Base-by-base conservation (phyloP, 2,329 filamentous ascomycete species). In the Cladosporium sp. region DNA sequence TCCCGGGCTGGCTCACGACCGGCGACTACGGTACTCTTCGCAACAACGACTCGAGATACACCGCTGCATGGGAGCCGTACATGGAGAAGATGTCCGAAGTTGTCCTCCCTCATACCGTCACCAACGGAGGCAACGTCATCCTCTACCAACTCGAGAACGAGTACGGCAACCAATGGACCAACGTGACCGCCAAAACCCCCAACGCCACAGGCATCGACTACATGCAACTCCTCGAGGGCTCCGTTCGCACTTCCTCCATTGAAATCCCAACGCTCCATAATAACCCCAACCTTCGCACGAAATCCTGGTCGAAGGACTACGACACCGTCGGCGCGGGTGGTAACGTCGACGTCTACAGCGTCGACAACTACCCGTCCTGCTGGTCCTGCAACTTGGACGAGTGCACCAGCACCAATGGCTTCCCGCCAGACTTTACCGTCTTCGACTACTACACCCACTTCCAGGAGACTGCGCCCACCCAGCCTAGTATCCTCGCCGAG, bases 121-220 rank as follows among this genome's bases (percentile, higher is more conserved):
- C 91, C 1, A 91, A 93, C 62, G 91, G 90, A 0, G 92, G 92
- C 0, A 91, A 91, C 0, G 84, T 96, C 11, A 91, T 96, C 67
- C 79, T 88, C 86, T 82, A 85, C 65, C 77, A 83, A 5, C 77
- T 89, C 0, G 78, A 88, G 71, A 78, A 82, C 3, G 79, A 89
- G 64, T 83, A 82, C 33, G 67, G 80, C 79, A 67, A 82, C 78
- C 76, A 71, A 70, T 57, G 72, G 67, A 46, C 37, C 8, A 58
- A 76, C 61, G 56, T 59, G 37, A 67, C 67, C 0, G 74, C 79
- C 3, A 81, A 80, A 62, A 80, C 79, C 0, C 79, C 84, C 0
- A 85, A 88, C 67, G 69, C 79, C 2, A 77, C 82, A 0, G 81
- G 80, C 0, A 81, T 80, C 26, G 76, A 81, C 44, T 88, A 88